Evolutionary conservation across 331 rosid genomes (phyloP).

Genomic region (Stylosanthes scabra): DNA sequence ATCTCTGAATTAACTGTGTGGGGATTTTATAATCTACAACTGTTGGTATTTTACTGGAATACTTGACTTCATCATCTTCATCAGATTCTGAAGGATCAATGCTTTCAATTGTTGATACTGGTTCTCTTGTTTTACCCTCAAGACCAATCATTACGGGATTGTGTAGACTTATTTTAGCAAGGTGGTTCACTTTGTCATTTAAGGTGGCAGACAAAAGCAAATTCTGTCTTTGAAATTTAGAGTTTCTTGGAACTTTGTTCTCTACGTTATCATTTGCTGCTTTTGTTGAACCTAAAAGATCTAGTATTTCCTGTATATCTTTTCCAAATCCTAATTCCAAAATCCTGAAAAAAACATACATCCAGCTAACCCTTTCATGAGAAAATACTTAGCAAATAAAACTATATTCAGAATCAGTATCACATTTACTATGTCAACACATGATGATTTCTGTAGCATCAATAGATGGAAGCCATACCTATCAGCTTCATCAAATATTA

Average conservation of each 20-base stretch:
- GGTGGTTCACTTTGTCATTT: conserved; percentile 88
- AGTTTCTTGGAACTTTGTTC: conserved; percentile 40
- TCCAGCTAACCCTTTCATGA: not conserved
- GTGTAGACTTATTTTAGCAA: conserved; percentile 87
- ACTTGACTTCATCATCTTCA: conserved; percentile 51
- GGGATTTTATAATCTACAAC: conserved; percentile 84
- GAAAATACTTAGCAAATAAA: conserved; percentile 19
- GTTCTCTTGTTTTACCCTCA: conserved; percentile 54
- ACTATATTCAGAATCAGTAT: conserved; percentile 9
- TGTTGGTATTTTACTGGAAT: conserved; percentile 40
- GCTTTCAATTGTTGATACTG: conserved; percentile 45
- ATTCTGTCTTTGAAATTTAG: conserved; percentile 69
- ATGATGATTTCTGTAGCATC: not conserved
- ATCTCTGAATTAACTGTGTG: conserved; percentile 76
- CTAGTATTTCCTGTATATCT: conserved; percentile 83
- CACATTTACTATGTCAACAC: not conserved
- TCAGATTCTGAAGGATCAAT: conserved; percentile 53
- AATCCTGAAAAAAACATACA: conserved; percentile 58
- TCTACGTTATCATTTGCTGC: conserved; percentile 37
- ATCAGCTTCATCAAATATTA: conserved; percentile 96
- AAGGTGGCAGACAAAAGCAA: conserved; percentile 91
- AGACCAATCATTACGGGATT: conserved; percentile 92
- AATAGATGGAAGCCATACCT: conserved; percentile 58
- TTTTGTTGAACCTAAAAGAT: conserved; percentile 68
- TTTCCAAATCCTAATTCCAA: conserved; percentile 95